Evolutionary conservation across 495 filamentous ascomycete genomes (phyloP), one percentile per base, ranked within the genome.

Genomic region (Choiromyces venosus): DNA sequence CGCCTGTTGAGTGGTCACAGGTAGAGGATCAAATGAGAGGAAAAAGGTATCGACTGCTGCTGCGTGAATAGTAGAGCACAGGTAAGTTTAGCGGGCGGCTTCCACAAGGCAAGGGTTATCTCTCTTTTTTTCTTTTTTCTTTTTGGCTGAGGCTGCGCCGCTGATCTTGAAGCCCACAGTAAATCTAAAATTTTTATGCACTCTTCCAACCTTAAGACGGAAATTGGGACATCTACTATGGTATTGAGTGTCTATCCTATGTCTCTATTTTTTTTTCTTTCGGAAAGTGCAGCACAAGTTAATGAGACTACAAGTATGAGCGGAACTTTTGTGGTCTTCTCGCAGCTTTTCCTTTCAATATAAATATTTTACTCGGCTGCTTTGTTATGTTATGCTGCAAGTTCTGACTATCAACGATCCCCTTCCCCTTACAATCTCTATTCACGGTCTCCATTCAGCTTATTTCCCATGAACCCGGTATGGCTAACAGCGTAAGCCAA

Each of bases 71-170:
- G 25, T 5, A 33, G 52, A 61, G 25, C 52, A 61, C 12, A 16
- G 25, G 25, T 33, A 61, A 33, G 25, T 10, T 61, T 61, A 61
- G 52, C 25, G 52, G 52, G 25, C 52, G 52, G 25, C 52, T 61
- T 61, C 25, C 52, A 61, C 25, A 61, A 61, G 52, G 52, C 52
- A 61, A 61, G 52, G 52, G 52, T 61, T 61, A 12, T 61, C n/a
- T n/a, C n/a, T n/a, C n/a, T n/a, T 61, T 0, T 29, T 46, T 7
- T 46, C 19, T 52, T n/a, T n/a, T n/a, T 52, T n/a, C 44, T 21
- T 21, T 61, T 29, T n/a, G n/a, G n/a, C 10, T 61, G 25, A n/a
- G n/a, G 25, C 14, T 5, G 10, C 8, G 52, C 25, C 25, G 52
- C n/a, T 33, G 12, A 14, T 6, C 25, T 42, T 42, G 4, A 52